Conservation (phyloP, 2,329 filamentous ascomycete species). For the Fusarium haematococcum region DNA sequence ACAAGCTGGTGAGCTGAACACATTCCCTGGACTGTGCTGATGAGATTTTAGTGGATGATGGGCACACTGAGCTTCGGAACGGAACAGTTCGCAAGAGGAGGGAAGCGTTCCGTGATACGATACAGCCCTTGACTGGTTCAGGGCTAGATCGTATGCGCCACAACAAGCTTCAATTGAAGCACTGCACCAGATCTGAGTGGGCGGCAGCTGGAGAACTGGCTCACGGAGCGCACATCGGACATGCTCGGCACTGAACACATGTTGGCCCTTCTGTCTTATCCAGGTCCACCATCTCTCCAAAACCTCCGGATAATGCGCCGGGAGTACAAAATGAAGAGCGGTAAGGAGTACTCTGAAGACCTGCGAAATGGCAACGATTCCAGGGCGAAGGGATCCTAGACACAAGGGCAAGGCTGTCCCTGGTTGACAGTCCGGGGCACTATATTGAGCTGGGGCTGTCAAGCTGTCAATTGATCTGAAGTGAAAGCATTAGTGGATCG, state of each 20-base stretch:
- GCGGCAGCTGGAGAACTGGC: neutral
- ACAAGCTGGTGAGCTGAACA: neutral
- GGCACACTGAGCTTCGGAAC: neutral
- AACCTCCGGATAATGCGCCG: neutral
- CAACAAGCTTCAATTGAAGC: neutral
- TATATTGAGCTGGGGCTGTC: slow-evolving; percentile 6
- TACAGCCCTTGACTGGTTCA: neutral
- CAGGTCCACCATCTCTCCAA: neutral
- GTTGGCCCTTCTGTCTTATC: neutral
- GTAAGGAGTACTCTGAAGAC: neutral
- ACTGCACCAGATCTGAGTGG: neutral
- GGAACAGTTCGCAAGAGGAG: neutral
- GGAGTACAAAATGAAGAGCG: neutral
- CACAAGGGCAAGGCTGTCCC: slow-evolving; percentile 14
- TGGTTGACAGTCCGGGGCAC: slow-evolving; percentile 3
- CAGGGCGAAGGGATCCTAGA: neutral
- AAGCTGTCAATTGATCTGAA: slow-evolving; percentile 18
- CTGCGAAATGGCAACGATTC: neutral
- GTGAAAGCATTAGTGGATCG: slow-evolving; percentile 12
- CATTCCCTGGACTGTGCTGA: neutral
- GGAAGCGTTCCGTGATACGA: neutral
- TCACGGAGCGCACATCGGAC: neutral
- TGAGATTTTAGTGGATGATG: neutral
- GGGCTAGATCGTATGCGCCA: neutral
- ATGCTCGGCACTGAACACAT: neutral